These are phyloP conservation scores for Clarireedia paspali DNA, from an alignment of 2,329 filamentous ascomycete genomes.

Conservation along the genomic window DNA sequence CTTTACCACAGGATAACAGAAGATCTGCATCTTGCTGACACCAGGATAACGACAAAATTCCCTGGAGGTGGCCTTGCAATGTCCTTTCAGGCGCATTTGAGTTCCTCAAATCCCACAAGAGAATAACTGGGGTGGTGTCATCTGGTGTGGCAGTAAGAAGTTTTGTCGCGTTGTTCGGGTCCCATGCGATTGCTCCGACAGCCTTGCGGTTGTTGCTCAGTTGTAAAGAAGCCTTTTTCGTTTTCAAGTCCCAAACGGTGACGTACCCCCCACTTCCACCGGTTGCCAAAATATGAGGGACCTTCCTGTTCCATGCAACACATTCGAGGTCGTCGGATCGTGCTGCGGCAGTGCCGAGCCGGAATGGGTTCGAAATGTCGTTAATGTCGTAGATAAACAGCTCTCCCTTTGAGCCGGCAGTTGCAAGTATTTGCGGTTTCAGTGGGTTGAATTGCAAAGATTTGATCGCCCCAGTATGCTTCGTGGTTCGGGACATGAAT, in stretches of 20 bases:
- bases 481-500: constrained; percentile 77
- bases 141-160: constrained; percentile 87
- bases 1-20: constrained; percentile 88
- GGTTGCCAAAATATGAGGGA: constrained; percentile 90
- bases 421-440: constrained; percentile 84
- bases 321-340: constrained; percentile 94
- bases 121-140: constrained; percentile 79
- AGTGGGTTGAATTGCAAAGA: constrained; percentile 94
- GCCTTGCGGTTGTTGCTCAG: constrained; percentile 90
- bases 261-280: constrained; percentile 91
- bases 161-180: constrained; percentile 90
- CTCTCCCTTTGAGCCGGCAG: constrained; percentile 89
- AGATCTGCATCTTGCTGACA: constrained; percentile 85
- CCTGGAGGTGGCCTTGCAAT: constrained; percentile 87
- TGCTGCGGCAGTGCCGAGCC: constrained; percentile 78
- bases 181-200: constrained; percentile 94
- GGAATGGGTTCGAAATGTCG: constrained; percentile 79
- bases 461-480: constrained; percentile 90
- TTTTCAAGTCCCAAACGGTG: constrained; percentile 97
- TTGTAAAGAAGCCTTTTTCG: constrained; percentile 93
- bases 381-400: constrained; percentile 93
- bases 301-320: constrained; percentile 97
- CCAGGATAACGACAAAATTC: constrained; percentile 91
- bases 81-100: constrained; percentile 89
- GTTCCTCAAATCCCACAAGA: constrained; percentile 92